Evolutionary conservation across 768 basidiomycete species (phyloP).

Genomic region (Suillus decipiens): DNA sequence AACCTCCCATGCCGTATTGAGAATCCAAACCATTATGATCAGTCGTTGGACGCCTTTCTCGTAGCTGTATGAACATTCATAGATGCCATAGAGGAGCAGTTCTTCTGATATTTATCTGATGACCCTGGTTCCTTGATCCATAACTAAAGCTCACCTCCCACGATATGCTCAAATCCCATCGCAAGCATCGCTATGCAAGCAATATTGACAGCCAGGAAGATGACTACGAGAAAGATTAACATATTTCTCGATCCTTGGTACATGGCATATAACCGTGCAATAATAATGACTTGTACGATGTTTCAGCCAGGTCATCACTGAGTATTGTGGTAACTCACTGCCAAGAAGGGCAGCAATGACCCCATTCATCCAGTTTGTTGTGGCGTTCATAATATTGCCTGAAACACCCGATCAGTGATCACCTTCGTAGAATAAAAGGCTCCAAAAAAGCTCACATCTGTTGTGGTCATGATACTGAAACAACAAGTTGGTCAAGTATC

Average conservation of each 20-base stretch:
- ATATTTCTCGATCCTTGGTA: neutral
- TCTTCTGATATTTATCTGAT: neutral
- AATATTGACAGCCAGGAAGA: neutral
- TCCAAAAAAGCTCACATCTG: neutral
- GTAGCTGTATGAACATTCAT: neutral
- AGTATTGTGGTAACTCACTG: neutral
- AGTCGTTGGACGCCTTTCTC: too few species aligned
- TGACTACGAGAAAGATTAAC: neutral
- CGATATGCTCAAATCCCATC: neutral
- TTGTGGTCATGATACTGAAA: neutral
- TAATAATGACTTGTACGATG: neutral
- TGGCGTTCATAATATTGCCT: neutral
- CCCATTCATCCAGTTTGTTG: neutral
- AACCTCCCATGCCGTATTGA: neutral
- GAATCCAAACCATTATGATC: neutral
- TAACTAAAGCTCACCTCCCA: neutral
- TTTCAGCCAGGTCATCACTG: neutral
- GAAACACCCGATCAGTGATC: neutral
- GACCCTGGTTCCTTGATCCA: neutral
- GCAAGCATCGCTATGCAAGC: neutral
- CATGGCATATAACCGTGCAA: conserved; percentile 1
- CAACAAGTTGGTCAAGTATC: neutral
- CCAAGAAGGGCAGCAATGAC: neutral
- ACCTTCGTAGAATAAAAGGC: neutral
- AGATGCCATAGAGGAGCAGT: neutral